These are phyloP conservation scores for Rhododendron griersonianum DNA, from an alignment of 148 eudicot species.

Conservation along the genomic window DNA sequence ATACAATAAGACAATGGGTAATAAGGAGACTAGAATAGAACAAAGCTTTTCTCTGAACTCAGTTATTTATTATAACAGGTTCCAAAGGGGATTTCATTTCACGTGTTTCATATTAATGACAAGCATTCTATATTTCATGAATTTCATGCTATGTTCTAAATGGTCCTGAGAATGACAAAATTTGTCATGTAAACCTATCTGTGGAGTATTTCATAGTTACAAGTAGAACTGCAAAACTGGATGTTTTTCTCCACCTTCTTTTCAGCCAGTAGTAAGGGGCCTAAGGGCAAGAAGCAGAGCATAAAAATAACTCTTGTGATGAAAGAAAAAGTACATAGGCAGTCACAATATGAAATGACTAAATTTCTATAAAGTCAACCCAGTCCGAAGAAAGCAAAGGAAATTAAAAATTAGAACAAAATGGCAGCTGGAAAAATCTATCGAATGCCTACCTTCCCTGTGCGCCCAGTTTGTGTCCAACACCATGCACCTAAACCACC, in stretches of 20 bases:
- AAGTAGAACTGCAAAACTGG: background rate
- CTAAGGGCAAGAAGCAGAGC: conserved; percentile 8
- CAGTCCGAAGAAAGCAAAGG: background rate
- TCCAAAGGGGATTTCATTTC: background rate
- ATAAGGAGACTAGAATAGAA: background rate
- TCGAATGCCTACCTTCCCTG: conserved; percentile 65
- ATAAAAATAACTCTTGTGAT: background rate
- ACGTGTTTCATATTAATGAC: background rate
- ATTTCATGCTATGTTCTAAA: background rate
- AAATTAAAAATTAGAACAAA: background rate
- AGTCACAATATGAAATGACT: background rate
- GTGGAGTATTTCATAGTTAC: background rate
- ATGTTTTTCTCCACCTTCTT: background rate
- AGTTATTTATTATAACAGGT: background rate
- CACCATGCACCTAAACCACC: conserved; percentile 84
- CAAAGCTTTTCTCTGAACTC: background rate
- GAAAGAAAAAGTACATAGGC: background rate
- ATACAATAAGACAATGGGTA: background rate
- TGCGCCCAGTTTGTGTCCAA: conserved; percentile 86
- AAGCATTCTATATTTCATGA: background rate
- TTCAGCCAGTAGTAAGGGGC: background rate
- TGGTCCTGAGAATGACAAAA: background rate
- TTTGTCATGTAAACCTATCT: background rate
- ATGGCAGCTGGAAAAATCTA: conserved; percentile 1
- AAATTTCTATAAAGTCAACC: background rate